Evolutionary conservation across 1,139 yeast genomes (phyloP), one percentile per base, ranked within the genome.

Genomic region (Blastobotrys aristatus): DNA sequence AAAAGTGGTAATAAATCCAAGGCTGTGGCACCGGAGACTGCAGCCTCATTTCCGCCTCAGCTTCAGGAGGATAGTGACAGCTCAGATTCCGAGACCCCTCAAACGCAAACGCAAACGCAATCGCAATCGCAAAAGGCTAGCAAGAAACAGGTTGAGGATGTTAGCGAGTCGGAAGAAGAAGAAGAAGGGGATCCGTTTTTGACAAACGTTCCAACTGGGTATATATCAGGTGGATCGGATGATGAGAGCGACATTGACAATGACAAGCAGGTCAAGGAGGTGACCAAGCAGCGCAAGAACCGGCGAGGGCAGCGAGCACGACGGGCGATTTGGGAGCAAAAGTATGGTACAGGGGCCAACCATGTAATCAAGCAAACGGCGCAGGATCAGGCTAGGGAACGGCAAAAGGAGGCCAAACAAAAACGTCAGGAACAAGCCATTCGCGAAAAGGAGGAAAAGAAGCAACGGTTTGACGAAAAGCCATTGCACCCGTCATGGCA

Each of bases 301-400:
- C 76, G 98, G 67, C 80, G 97, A 63, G 98, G 98, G 18, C 98
- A 94, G 71, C 75, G 97, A 56, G 98, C 97, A 1, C 81, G 99
- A 68, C 94, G 92, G 65, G 84, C 85, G 70, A 88, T 92, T 47
- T 90, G 97, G 97, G 98, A 89, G 61, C 72, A 77, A 67, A 92
- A 92, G 65, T 92, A 75, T 62, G 98, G 98, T 33, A 67, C 68
- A 31, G 72, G 73, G 33, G 98, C 98, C n/a, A 83, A 81, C 50
- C 99, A 94, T 64, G 74, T 89, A 32, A 73, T 79, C 59, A 76
- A 80, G 56, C 84, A 86, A 57, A 68, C 71, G 13, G 79, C 75
- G 44, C 74, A 79, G 40, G 65, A 70, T 34, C 69, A 69, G 40
- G 74, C 75, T 46, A 50, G 58, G 47, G 71, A 84, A 52, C 80